Percentiles rank a stretch among this genome's conserved stretches.
phyloP scores from a whole-genome alignment of 2,329 filamentous ascomycete genomes.

The Pyrenophora tritici-repentis region DNA sequence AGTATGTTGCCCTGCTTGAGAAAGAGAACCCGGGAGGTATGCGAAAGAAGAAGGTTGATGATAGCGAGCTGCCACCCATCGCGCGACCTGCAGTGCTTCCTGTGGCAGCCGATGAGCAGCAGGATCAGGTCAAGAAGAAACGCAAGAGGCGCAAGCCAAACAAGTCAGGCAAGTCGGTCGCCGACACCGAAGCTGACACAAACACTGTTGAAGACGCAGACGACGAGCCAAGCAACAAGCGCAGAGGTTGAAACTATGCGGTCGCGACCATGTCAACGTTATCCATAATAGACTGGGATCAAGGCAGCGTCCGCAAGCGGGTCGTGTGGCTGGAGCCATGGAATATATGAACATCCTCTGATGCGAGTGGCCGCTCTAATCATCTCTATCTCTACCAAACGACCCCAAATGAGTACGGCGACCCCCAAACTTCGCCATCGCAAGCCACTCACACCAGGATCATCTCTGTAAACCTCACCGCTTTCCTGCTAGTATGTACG shows the following conservation, averaged over 20 bases:
- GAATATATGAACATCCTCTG: background rate
- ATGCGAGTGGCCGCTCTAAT: background rate
- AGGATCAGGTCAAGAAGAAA: slow-evolving; percentile 25
- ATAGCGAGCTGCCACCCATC: slow-evolving; percentile 21
- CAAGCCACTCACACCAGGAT: too few species aligned
- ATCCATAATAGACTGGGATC: background rate
- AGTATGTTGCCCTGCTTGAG: slow-evolving; percentile 36
- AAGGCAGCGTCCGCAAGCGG: background rate
- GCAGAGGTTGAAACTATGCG: slow-evolving; percentile 16
- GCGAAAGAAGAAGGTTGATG: slow-evolving; percentile 12
- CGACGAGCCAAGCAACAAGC: slow-evolving; percentile 23
- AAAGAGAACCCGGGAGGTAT: slow-evolving; percentile 28
- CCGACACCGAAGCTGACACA: slow-evolving; percentile 11
- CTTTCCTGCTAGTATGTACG: slow-evolving; percentile 31
- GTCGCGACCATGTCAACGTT: background rate
- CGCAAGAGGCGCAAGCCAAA: slow-evolving; percentile 28
- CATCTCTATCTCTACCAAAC: background rate
- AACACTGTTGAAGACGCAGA: slow-evolving; percentile 6
- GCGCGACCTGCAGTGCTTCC: slow-evolving; percentile 26
- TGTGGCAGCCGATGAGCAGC: slow-evolving; percentile 6
- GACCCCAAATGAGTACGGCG: too few species aligned
- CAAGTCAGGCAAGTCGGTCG: slow-evolving; percentile 8
- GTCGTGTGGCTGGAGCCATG: background rate
- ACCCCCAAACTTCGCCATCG: too few species aligned
- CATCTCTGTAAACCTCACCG: slow-evolving; percentile 19